Percentiles rank a stretch among this genome's conserved stretches.
Evolutionary conservation across 305 asterid species (phyloP).

Genomic region (Solanum hybrid): DNA sequence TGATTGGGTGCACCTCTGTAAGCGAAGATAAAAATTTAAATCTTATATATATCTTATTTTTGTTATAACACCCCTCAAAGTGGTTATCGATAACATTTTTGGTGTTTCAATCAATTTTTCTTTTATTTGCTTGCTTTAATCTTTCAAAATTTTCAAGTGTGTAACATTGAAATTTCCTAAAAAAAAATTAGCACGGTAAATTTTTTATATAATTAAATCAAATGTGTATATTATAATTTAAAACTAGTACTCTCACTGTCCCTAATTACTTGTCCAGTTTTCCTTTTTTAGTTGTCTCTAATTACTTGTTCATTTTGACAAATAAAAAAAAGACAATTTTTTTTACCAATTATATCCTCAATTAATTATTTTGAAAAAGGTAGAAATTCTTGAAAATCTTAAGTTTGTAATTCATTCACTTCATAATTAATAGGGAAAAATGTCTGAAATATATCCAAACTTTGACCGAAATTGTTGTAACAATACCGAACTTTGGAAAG

Average conservation of each 20-base stretch:
- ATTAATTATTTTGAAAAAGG: too few species aligned
- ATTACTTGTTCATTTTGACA: not conserved
- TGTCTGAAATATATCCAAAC: too few species aligned
- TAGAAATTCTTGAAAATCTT: too few species aligned
- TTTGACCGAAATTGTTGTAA: too few species aligned
- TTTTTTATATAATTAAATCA: not conserved
- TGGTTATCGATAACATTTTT: not conserved
- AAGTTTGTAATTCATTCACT: not conserved
- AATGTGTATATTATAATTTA: not conserved
- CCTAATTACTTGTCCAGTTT: too few species aligned
- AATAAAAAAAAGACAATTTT: not conserved
- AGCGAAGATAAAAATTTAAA: too few species aligned
- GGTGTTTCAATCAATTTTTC: not conserved
- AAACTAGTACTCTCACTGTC: not conserved
- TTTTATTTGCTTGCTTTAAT: too few species aligned
- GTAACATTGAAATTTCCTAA: not conserved
- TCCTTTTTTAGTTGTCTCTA: too few species aligned
- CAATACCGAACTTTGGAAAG: too few species aligned
- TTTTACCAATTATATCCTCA: not conserved
- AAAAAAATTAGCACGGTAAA: not conserved
- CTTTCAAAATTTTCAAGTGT: not conserved
- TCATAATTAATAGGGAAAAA: too few species aligned
- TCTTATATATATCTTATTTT: not conserved
- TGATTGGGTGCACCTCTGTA: not conserved
- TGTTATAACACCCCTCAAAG: not conserved